Percentiles rank a stretch among this genome's conserved stretches.
Conservation (phyloP, 169 alveolate genomes). For the Blepharisma undulans region DNA sequence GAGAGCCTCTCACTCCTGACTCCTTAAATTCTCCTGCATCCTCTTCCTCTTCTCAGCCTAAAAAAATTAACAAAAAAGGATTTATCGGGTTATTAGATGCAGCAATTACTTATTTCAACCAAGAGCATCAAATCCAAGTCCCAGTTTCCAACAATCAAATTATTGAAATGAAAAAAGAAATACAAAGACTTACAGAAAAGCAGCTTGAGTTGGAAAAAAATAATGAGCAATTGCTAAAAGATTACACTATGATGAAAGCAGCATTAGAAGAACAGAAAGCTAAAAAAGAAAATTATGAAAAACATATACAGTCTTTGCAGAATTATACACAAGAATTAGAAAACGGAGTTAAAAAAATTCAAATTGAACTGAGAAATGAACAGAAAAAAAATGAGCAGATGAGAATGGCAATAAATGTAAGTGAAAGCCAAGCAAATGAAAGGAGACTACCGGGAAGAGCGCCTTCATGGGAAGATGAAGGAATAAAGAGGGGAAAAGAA, state of each 20-base stretch:
- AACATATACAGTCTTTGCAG: neutral
- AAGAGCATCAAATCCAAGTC: neutral
- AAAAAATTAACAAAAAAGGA: neutral
- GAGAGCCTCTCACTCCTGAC: conserved; percentile 1
- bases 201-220: neutral
- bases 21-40: neutral
- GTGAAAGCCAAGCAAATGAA: neutral
- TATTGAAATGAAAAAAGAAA: neutral
- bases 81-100: conserved; percentile 12
- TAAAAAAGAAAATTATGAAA: neutral
- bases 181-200: neutral
- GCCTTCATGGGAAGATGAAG: neutral
- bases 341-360: neutral
- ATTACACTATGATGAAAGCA: neutral
- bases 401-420: neutral
- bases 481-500: neutral
- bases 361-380: neutral
- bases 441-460: neutral
- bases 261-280: neutral
- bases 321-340: neutral
- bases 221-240: neutral
- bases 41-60: neutral
- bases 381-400: neutral
- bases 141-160: neutral
- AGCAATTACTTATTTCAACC: conserved; percentile 23